Evolutionary conservation across 2,329 filamentous ascomycete species (phyloP).

Genomic region (Cladosporium sphaerospermum): DNA sequence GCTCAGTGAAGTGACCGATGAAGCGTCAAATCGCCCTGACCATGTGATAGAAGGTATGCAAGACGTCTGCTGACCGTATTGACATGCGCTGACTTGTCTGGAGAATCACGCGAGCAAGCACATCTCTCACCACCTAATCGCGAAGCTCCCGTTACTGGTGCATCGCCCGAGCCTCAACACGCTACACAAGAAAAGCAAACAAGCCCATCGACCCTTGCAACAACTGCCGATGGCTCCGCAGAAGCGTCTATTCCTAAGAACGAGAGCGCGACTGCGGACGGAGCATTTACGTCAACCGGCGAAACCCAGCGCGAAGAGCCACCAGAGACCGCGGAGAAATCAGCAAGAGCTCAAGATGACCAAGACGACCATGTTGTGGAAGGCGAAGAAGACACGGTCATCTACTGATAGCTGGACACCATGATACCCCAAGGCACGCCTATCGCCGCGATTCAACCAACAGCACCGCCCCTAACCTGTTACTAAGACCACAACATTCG

Average conservation of each 20-base stretch:
- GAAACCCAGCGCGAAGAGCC: slow-evolving; percentile 17
- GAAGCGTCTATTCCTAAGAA: slow-evolving; percentile 15
- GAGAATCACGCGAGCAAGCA: neutral
- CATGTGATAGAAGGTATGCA: neutral
- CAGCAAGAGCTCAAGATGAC: slow-evolving; percentile 14
- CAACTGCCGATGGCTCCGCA: neutral
- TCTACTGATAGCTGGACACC: slow-evolving; percentile 56
- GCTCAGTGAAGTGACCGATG: slow-evolving; percentile 25
- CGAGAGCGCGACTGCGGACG: slow-evolving; percentile 24
- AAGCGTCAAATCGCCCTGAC: slow-evolving; percentile 25
- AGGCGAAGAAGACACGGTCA: slow-evolving; percentile 83
- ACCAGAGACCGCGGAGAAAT: slow-evolving; percentile 5
- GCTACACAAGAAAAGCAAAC: too few relatives aligned
- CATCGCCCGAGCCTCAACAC: too few relatives aligned
- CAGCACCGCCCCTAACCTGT: too few relatives aligned
- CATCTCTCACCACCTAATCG: too few relatives aligned
- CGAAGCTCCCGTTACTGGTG: too few relatives aligned
- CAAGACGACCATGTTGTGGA: slow-evolving; percentile 72
- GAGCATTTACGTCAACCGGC: slow-evolving; percentile 6
- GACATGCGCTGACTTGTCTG: neutral
- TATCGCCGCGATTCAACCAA: too few relatives aligned
- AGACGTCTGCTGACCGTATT: neutral
- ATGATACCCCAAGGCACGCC: too few relatives aligned
- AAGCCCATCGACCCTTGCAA: too few relatives aligned
- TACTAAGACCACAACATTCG: neutral